A percentile compares a stretch with the other conserved stretches of the same genome.
Evolutionary conservation across 176 grass and related monocot species (phyloP).

Genomic region (Oryza brachyantha): DNA sequence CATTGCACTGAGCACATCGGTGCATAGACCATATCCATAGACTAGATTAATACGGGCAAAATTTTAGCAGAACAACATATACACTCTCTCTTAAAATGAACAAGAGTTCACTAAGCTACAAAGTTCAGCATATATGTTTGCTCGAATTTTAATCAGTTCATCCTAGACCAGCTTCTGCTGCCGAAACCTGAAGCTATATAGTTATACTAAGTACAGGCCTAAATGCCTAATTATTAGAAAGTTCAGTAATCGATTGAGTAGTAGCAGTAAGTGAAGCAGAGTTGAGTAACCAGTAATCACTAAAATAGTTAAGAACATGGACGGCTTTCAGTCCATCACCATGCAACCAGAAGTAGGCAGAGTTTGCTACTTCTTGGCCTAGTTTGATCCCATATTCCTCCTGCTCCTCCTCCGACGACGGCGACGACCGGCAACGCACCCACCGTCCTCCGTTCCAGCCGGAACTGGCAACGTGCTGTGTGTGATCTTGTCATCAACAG

Average conservation of each 20-base stretch:
- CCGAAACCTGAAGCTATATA: not conserved
- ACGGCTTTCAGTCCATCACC: not conserved
- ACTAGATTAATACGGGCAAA: too few relatives aligned
- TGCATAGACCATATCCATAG: not conserved
- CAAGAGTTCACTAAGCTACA: too few relatives aligned
- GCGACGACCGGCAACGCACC: not conserved
- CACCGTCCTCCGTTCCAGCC: not conserved
- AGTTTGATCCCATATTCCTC: not conserved
- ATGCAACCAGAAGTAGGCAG: not conserved
- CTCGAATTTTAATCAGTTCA: not conserved
- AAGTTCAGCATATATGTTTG: not conserved
- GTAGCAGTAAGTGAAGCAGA: not conserved
- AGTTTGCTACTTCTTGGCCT: constrained; percentile 1
- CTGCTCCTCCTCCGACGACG: not conserved
- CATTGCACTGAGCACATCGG: not conserved
- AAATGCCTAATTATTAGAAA: not conserved
- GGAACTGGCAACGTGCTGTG: not conserved
- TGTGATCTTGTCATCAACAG: not conserved
- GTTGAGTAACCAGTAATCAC: not conserved
- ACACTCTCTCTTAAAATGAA: too few relatives aligned
- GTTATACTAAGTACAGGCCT: not conserved
- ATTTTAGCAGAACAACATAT: not conserved
- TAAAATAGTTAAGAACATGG: not conserved
- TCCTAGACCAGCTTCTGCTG: not conserved
- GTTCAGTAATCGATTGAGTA: not conserved